These are phyloP conservation scores for Triticum dicoccoides DNA, from an alignment of 176 grass and related monocot species.

Conservation along the genomic window DNA sequence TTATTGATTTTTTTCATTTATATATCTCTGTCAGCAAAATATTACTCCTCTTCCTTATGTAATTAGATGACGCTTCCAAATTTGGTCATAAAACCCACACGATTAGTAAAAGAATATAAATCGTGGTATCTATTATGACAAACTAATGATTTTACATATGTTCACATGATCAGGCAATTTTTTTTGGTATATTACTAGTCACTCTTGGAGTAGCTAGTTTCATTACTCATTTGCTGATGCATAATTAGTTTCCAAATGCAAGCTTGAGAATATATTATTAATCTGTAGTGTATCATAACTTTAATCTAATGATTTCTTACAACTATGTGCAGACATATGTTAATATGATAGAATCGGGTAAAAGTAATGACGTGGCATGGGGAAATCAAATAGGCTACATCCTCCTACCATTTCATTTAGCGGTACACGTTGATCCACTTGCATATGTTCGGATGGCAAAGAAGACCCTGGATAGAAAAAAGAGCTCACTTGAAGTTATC, in stretches of 20 bases:
- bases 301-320: background rate
- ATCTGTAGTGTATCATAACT: background rate
- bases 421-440: too few species aligned
- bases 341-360: too few species aligned
- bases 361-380: too few species aligned
- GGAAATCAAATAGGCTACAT: too few species aligned
- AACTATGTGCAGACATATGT: too few species aligned
- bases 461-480: too few species aligned
- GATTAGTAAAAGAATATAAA: background rate
- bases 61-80: background rate
- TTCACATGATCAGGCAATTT: background rate
- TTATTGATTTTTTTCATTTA: too few species aligned
- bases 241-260: background rate
- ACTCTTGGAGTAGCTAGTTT: background rate
- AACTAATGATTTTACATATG: background rate
- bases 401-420: too few species aligned
- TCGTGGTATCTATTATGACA: background rate
- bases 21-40: too few species aligned
- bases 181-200: background rate
- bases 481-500: too few species aligned
- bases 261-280: background rate
- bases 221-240: background rate
- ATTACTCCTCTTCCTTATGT: too few species aligned
- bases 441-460: too few species aligned
- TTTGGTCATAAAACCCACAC: background rate